Evolutionary conservation across 2,329 filamentous ascomycete species (phyloP).

Genomic region (Pestalotiopsis sp.): DNA sequence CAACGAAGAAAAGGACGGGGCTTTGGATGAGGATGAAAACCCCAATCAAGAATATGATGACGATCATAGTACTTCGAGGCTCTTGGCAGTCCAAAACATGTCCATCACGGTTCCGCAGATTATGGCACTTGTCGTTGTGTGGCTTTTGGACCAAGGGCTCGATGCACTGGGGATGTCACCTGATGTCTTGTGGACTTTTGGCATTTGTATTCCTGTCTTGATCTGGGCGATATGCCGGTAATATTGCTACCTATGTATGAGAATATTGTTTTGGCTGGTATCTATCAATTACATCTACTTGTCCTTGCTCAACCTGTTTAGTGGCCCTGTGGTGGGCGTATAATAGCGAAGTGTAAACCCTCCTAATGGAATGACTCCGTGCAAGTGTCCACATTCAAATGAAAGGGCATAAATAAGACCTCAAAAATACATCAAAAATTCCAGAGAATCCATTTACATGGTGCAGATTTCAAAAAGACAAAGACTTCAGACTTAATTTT

Average conservation of each 20-base stretch:
- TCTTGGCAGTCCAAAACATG: not conserved
- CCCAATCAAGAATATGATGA: not conserved
- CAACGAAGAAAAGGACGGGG: not conserved
- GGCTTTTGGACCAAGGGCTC: not conserved
- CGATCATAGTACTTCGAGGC: not conserved
- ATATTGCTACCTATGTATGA: not conserved
- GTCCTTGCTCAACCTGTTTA: no score
- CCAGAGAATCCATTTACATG: no score
- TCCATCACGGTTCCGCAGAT: not conserved
- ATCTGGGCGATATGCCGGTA: not conserved
- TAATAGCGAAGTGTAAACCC: no score
- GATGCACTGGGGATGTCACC: not conserved
- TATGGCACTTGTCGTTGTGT: not conserved
- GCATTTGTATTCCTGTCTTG: not conserved
- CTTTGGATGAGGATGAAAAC: not conserved
- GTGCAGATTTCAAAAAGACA: not conserved
- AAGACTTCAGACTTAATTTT: not conserved
- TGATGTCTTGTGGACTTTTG: not conserved
- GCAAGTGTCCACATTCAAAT: no score
- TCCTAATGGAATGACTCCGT: no score
- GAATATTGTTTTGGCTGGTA: no score
- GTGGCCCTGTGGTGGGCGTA: no score
- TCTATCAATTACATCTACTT: no score
- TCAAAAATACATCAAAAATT: no score
- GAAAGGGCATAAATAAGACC: no score